Conservation (phyloP, 345 rosid species). For the Populus tremula region DNA sequence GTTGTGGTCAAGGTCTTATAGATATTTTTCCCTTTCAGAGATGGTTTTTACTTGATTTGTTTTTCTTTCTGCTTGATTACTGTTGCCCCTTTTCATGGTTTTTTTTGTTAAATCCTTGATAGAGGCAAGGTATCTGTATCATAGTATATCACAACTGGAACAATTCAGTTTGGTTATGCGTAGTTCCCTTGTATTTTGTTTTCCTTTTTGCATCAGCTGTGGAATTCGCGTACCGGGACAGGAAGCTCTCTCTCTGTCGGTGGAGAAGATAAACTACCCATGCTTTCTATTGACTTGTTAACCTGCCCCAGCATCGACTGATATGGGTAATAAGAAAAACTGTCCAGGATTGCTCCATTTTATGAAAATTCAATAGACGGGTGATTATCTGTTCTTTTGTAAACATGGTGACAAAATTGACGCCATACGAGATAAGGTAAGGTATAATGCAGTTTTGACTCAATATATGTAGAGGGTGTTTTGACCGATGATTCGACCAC, state of each 20-base stretch:
- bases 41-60: not conserved
- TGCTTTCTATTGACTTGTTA: not conserved
- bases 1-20: conserved; percentile 14
- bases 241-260: not conserved
- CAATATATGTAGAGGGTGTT: too few species aligned
- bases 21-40: conserved; percentile 3
- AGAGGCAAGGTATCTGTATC: not conserved
- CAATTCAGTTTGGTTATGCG: not conserved
- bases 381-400: not conserved
- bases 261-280: not conserved
- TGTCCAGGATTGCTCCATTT: not conserved
- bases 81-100: not conserved
- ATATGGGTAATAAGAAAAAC: not conserved
- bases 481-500: too few species aligned
- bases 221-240: not conserved
- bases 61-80: not conserved
- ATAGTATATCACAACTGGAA: not conserved
- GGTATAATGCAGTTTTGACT: not conserved
- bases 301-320: not conserved
- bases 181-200: not conserved
- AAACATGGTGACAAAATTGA: not conserved
- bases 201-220: not conserved
- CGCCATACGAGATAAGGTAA: not conserved
- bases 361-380: not conserved
- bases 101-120: not conserved